Evolutionary conservation across 192 early-diverging fungal genomes (phyloP), one percentile per base, ranked within the genome.

Genomic region (Coemansia umbellata): DNA sequence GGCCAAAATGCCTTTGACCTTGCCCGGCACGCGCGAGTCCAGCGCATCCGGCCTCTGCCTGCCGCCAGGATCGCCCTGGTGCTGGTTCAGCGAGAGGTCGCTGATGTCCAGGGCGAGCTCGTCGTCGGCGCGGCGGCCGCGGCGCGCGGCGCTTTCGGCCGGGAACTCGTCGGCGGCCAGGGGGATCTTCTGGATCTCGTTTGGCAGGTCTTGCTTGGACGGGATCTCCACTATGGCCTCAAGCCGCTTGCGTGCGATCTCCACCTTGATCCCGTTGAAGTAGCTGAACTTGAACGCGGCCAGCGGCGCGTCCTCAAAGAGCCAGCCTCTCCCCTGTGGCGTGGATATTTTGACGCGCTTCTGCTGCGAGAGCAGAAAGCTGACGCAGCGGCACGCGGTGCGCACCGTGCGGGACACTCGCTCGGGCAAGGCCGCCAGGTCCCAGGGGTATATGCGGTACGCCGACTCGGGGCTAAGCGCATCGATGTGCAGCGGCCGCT

Each of bases 291-390:
- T 66, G 59, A 88, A 88, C 21, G 81, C 78, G 8, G 81, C 70
- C 15, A 58, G 48, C 6, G 87, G 85, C 15, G 41, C 50, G 43
- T 90, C 87, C 37, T 88, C 87, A 78, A 86, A 88, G 43, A 87
- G 44, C 17, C 65, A 42, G 44, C 82, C 87, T 28, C 81, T 78
- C 0, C 85, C 89, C 66, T 90, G 89, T 14, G 89, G 83, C 8
- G 87, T 87, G 45, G 67, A 78, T 19, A 91, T 80, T 4, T 71
- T 50, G 26, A 91, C 80, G 39, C 85, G 81, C n/a, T 82, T 79
- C 11, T 84, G 85, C 61, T 85, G 84, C 2, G 74, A 63, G 4
- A 75, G 62, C 1, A 91, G 67, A 21, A 82, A 69, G 10, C 68
- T 49, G 0, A 87, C 78, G 55, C 86, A 73, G 22, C 40, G 60